phyloP scores from a whole-genome alignment of 1,284 basidiomycete genomes.

The Laetiporus sulphureus region DNA sequence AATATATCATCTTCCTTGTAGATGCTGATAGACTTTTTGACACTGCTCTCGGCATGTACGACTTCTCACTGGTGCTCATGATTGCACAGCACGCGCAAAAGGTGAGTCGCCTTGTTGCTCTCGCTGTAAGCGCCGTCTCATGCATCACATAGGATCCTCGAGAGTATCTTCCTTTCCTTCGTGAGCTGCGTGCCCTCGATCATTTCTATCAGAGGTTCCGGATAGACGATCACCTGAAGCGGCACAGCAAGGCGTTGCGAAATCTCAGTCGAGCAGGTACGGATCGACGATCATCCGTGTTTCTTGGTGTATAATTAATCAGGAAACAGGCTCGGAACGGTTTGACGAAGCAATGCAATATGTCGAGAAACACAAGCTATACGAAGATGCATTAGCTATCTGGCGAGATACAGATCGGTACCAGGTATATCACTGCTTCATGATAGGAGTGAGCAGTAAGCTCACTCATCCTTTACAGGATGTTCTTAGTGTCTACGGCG shows the following conservation, averaged over 20 bases:
- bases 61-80: constrained; percentile 93
- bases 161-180: constrained; percentile 95
- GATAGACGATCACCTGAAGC: constrained; percentile 90
- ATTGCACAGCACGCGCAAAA: constrained; percentile 97
- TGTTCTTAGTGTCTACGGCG: constrained; percentile 79
- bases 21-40: constrained; percentile 92
- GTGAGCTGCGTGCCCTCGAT: constrained; percentile 79
- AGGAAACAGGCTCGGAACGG: constrained; percentile 40
- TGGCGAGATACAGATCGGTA: constrained; percentile 65
- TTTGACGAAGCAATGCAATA: constrained; percentile 83
- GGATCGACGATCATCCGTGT: constrained; percentile 9
- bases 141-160: constrained; percentile 72
- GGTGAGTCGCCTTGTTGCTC: constrained; percentile 34
- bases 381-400: constrained; percentile 64
- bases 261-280: constrained; percentile 74
- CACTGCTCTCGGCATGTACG: constrained; percentile 97
- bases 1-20: constrained; percentile 97
- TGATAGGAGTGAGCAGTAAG: no score
- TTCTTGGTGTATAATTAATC: not conserved
- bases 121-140: constrained; percentile 1
- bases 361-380: constrained; percentile 75
- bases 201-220: constrained; percentile 82
- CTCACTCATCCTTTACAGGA: no score
- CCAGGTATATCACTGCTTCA: no score
- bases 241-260: constrained; percentile 68